Base-by-base conservation (phyloP, 768 basidiomycete species). In the Pholiota conissans region DNA sequence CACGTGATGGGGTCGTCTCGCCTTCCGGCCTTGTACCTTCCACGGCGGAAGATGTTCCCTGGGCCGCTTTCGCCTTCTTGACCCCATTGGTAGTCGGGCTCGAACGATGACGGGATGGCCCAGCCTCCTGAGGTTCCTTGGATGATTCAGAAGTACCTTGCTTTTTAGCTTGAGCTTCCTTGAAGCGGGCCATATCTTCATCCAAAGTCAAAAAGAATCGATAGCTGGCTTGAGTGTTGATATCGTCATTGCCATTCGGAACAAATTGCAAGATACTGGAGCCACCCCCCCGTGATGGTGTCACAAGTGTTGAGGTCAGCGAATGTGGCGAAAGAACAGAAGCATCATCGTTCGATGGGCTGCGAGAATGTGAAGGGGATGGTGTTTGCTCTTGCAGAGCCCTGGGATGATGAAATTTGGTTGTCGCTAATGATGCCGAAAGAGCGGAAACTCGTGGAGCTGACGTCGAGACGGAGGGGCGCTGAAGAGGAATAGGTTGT, bases 351-450 rank as follows among this genome's bases (percentile, higher is more conserved):
- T 62, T 59, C 34, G 70, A 71, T 53, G 28, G 61, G 53, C 47
- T 64, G 39, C 16, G 57, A 28, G 26, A 66, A 28, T 64, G 47
- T 24, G 26, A 66, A 28, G 64, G 47, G 26, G n/a, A n/a, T n/a
- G n/a, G n/a, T n/a, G 60, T 60, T 18, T 52, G 63, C 20, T 66
- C 66, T 45, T 60, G 61, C 51, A 56, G 63, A 22, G 74, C 74
- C 55, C 70, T 78, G 4, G 83, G 80, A 62, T 83, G 75, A 57
- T 87, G 79, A 62, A 89, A 84, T 14, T 74, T 72, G 18, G 86
- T 78, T 20, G 80, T 81, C 5, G 79, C 84, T 42, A 91, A 74
- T 30, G 89, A 90, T n/a, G 82, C 83, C 18, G 89, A 90, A 40
- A 91, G 80, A 5, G 85, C 83, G 52, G 89, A 91, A 29, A 78